These are phyloP conservation scores for Teratosphaeria pseudoeucalypti DNA, from an alignment of 2,329 filamentous ascomycete species.

Conservation along the genomic window DNA sequence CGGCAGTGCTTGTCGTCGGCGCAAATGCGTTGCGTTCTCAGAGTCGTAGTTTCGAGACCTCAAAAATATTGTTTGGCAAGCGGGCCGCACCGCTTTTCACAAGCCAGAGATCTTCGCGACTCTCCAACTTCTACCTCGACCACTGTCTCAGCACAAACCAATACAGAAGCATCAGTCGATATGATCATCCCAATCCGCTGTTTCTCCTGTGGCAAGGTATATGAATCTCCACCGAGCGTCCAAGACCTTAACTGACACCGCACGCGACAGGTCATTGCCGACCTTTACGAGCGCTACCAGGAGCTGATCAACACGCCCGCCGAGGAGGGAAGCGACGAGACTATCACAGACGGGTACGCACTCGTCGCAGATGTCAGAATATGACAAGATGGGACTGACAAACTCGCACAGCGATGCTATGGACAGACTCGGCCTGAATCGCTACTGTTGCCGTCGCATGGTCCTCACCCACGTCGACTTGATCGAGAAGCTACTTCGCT, in stretches of 20 bases:
- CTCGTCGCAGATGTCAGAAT: not conserved
- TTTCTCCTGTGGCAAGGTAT: constrained; percentile 97
- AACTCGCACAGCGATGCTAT: constrained; percentile 1
- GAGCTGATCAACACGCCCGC: constrained; percentile 69
- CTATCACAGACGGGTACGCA: constrained; percentile 26
- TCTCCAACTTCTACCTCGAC: not conserved
- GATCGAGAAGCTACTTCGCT: constrained; percentile 93
- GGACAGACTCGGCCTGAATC: constrained; percentile 68
- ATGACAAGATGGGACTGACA: not conserved
- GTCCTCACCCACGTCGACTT: constrained; percentile 98
- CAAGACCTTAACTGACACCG: constrained; percentile 15
- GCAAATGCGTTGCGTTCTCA: not conserved
- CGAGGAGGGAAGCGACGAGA: constrained; percentile 55
- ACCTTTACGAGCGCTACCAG: constrained; percentile 95
- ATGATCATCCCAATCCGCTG: constrained; percentile 99
- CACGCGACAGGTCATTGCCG: constrained; percentile 68
- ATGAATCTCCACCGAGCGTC: constrained; percentile 8
- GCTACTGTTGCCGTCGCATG: constrained; percentile 98
- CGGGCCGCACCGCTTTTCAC: not conserved
- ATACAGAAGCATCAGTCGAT: constrained; percentile 27
- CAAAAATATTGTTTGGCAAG: not conserved
- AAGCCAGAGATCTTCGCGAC: not conserved
- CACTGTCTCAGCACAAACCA: not conserved
- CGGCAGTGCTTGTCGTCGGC: not conserved
- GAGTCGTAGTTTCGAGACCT: not conserved